Percentiles rank a stretch among this genome's conserved stretches.
Conservation (phyloP, 202 grass and related monocot genomes). For the Tripidium arundinaceum region DNA sequence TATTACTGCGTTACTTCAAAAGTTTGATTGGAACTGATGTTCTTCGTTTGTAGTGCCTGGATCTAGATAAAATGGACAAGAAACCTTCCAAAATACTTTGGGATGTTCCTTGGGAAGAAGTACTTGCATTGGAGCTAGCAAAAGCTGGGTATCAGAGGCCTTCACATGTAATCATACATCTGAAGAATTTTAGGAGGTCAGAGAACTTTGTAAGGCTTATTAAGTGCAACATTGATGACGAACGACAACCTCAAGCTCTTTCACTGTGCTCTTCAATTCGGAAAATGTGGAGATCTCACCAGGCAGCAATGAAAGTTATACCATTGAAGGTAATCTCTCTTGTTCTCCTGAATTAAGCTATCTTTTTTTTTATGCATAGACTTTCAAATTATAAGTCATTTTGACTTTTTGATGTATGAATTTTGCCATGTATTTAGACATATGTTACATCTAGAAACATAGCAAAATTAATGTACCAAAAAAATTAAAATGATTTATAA, state of each 20-base stretch:
- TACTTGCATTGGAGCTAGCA: conserved; percentile 88
- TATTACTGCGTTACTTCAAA: conserved; percentile 10
- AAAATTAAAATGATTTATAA: too few relatives aligned
- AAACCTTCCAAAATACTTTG: conserved; percentile 95
- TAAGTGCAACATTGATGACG: conserved; percentile 61
- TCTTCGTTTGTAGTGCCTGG: conserved; percentile 57
- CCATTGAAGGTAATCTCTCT: conserved; percentile 56
- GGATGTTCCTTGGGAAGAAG: conserved; percentile 91
- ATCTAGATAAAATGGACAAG: conserved; percentile 91
- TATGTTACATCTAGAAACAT: too few relatives aligned
- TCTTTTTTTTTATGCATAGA: too few relatives aligned
- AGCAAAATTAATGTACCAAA: too few relatives aligned
- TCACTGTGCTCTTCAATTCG: conserved; percentile 74
- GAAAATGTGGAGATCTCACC: conserved; percentile 85
- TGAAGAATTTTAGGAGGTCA: conserved; percentile 79
- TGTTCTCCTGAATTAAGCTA: background rate
- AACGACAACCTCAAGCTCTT: conserved; percentile 63
- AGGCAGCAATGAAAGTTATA: conserved; percentile 61
- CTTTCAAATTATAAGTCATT: too few relatives aligned
- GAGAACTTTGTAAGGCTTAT: conserved; percentile 86
- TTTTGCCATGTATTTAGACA: too few relatives aligned
- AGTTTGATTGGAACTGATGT: conserved; percentile 4
- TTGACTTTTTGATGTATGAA: too few relatives aligned
- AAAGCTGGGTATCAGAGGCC: conserved; percentile 77
- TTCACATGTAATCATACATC: conserved; percentile 91